Evolutionary conservation across 83 land plant genomes (phyloP), one percentile per base, ranked within the genome.

Genomic region (Diphasiastrum complanatum): DNA sequence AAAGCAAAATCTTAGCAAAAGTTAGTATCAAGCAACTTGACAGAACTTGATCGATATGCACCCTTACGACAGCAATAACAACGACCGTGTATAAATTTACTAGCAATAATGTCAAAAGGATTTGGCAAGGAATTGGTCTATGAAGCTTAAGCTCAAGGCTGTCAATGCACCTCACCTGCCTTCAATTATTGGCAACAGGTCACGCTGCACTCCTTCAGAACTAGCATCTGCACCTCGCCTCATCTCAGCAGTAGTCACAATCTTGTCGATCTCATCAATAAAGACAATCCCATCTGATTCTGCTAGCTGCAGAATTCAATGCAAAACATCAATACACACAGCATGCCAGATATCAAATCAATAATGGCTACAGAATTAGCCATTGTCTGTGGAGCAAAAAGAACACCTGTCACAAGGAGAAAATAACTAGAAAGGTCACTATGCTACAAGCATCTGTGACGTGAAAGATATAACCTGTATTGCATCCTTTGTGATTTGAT

Each of bases 191-290:
- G 78, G 78, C 30, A 75, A 52, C n/a, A 75, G 30, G 53, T 75
- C 78, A 0, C 73, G 62, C 48, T 75, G 78, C 28, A 75, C 78
- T 24, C 78, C 78, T 56, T 75, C 78, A 1, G 73, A 38, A 38
- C 78, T 75, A 45, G 78, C 73, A 68, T 75, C 73, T 5, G 68
- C 74, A 22, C 68, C 78, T 22, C 61, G 48, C 30, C 74, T 68
- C 11, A 61, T 48, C 1, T 75, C 68, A 50, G 41, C 32, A 27
- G 38, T 55, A 12, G 68, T 68, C 23, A 75, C 78, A 38, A 75
- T 69, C 46, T 75, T 75, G 45, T 75, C 78, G 45, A 75, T 75
- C 55, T 75, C 78, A 48, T 75, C 78, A 49, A 75, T 75, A 36
- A 75, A 75, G 1, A 75, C 78, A 49, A 75, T 75, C 14, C 78